phyloP scores from a whole-genome alignment of 176 grass and related monocot species.

The Dactylis glomerata region DNA sequence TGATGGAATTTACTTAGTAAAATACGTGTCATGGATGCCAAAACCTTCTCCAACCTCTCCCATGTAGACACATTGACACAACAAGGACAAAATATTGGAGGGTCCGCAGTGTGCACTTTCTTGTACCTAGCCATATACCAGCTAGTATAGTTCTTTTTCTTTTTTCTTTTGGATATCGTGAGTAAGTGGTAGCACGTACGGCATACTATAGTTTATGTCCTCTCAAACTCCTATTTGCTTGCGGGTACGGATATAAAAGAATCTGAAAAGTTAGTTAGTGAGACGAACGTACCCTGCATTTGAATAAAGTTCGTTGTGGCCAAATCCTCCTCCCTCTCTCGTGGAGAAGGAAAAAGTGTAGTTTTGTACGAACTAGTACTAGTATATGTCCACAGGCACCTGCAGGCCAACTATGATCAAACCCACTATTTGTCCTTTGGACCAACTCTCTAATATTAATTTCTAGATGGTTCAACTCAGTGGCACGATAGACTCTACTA shows the following conservation, averaged over 20 bases:
- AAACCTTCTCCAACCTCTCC: neutral
- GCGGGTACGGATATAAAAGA: slow-evolving; percentile 12
- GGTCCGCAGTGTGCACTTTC: neutral
- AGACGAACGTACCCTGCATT: slow-evolving; percentile 17
- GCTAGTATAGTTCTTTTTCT: too few relatives aligned
- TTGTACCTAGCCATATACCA: neutral
- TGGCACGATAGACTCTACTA: neutral
- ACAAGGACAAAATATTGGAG: neutral
- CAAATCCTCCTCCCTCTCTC: slow-evolving; percentile 31
- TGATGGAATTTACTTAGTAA: neutral
- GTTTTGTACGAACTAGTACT: neutral
- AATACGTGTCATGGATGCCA: neutral
- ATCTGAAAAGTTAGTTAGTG: neutral
- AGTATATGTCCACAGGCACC: neutral
- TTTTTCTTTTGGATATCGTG: neutral
- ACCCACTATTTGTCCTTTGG: slow-evolving; percentile 19
- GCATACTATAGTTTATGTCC: neutral
- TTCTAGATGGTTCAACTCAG: neutral
- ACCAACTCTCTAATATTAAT: neutral
- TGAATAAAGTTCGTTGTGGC: neutral
- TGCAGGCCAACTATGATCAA: slow-evolving; percentile 13
- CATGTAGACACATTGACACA: slow-evolving; percentile 3
- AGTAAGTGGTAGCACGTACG: neutral
- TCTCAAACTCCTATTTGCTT: slow-evolving; percentile 17
- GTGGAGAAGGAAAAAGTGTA: slow-evolving; percentile 4